Percentiles rank a stretch among this genome's conserved stretches.
Conservation (phyloP, 129 eudicot genomes). For the Artemisia annua region DNA sequence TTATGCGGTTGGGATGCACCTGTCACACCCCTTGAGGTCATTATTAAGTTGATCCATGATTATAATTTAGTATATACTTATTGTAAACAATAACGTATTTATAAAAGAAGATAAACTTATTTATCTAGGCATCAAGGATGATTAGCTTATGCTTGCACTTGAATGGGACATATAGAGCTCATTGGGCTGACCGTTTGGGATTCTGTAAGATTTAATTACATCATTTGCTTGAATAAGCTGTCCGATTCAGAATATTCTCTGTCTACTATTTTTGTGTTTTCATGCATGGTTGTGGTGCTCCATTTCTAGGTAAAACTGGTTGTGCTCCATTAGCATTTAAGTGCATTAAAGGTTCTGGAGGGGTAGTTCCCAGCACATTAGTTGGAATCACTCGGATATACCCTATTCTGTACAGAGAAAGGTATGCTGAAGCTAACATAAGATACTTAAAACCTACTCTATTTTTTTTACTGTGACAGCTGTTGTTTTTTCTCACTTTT, state of each 20-base stretch:
- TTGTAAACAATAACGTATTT: slow-evolving; percentile 9
- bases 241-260: slow-evolving; percentile 14
- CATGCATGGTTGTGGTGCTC: too few species aligned
- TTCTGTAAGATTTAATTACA: slow-evolving; percentile 60
- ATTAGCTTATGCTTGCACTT: slow-evolving; percentile 65
- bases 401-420: slow-evolving; percentile 89
- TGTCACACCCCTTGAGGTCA: slow-evolving; percentile 84
- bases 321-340: slow-evolving; percentile 77
- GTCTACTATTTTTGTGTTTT: slow-evolving; percentile 3
- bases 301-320: slow-evolving; percentile 58
- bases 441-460: not conserved
- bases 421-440: slow-evolving; percentile 38
- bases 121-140: slow-evolving; percentile 52
- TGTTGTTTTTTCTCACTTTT: slow-evolving; percentile 23
- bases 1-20: slow-evolving; percentile 86
- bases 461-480: slow-evolving; percentile 11
- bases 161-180: slow-evolving; percentile 94
- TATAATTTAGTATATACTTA: not conserved
- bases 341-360: slow-evolving; percentile 84
- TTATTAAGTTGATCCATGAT: not conserved
- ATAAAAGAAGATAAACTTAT: slow-evolving; percentile 14
- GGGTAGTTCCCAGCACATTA: slow-evolving; percentile 69
- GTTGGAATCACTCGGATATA: slow-evolving; percentile 79
- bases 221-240: not conserved
- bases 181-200: slow-evolving; percentile 95